Evolutionary conservation across 768 basidiomycete species (phyloP), one percentile per base, ranked within the genome.

Genomic region (Macrolepiota fuliginosa): DNA sequence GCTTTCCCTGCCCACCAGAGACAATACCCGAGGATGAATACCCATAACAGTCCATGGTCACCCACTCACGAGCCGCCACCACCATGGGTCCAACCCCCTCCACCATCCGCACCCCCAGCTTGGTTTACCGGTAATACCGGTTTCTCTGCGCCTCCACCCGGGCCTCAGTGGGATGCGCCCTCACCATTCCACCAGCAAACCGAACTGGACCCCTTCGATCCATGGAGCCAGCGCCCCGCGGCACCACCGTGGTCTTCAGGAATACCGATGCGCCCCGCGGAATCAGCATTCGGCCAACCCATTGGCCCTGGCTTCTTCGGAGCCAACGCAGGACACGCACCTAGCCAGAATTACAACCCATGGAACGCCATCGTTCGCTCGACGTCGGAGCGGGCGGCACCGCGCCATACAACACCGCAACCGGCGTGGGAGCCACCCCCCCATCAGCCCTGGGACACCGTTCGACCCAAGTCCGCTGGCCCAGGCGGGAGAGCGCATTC

Each of bases 211-310:
- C 29, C 12, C 11, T n/a, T n/a, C 22, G 32, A 50, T 46, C 51
- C 51, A 13, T 61, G 59, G 59, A 25, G 11, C 5, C 32, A 58
- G 15, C 25, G 25, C 17, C 40, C 52, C 0, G 42, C 39, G 4
- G 17, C 40, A 10, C 39, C 37, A 24, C 56, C 56, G 24, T 58
- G 56, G 56, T 50, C 56, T n/a, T 24, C 46, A 12, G 37, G 13
- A 19, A n/a, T 25, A 6, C 47, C 56, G 9, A 25, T 19, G 17
- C 11, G 32, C 4, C 56, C 47, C 19, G 15, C 22, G 9, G 42
- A 61, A 13, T 61, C 59, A 19, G n/a, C 59, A 6, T 61, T 61
- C 24, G 52, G 32, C n/a, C 51, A 53, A 46, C 51, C 59, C 7
- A 35, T 61, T 17, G 24, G 40, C 10, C n/a, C 42, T 27, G 52